These are phyloP conservation scores for Lactarius vividus DNA, from an alignment of 768 basidiomycete species.

Conservation along the genomic window DNA sequence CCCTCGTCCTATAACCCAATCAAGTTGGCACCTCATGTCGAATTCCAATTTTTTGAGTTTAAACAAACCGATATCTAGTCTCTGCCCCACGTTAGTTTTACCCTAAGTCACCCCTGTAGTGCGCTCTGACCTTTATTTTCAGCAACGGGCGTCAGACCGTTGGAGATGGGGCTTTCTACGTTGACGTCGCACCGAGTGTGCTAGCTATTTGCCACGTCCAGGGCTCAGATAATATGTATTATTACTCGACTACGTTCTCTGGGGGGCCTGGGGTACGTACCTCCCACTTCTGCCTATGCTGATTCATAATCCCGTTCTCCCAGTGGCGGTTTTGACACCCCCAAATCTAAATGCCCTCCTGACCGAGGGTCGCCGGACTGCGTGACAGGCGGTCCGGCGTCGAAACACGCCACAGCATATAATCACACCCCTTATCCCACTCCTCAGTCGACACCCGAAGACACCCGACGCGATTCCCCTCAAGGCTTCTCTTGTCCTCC, in stretches of 20 bases:
- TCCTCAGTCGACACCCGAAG: constrained; percentile 42
- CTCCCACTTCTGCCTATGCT: background rate
- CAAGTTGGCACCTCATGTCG: constrained; percentile 90
- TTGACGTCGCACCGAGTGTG: constrained; percentile 69
- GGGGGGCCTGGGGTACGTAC: constrained; percentile 78
- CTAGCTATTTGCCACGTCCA: constrained; percentile 84
- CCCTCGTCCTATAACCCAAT: constrained; percentile 30
- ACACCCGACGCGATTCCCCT: constrained; percentile 34
- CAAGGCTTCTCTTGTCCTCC: constrained; percentile 37
- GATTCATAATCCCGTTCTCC: background rate
- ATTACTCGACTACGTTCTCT: constrained; percentile 92
- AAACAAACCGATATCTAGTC: constrained; percentile 81
- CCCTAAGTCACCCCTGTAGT: background rate
- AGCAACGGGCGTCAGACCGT: constrained; percentile 97
- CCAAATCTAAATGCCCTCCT: constrained; percentile 90
- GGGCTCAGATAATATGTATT: constrained; percentile 80
- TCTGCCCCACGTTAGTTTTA: constrained; percentile 81
- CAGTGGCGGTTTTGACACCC: constrained; percentile 96
- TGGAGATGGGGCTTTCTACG: constrained; percentile 91
- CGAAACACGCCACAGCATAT: constrained; percentile 36
- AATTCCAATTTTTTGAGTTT: constrained; percentile 68
- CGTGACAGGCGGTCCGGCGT: constrained; percentile 92
- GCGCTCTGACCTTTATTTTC: background rate
- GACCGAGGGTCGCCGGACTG: constrained; percentile 92
- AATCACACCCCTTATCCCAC: constrained; percentile 26